Conservation (phyloP, 805 yeast species). For the Lipomyces starkeyi region DNA sequence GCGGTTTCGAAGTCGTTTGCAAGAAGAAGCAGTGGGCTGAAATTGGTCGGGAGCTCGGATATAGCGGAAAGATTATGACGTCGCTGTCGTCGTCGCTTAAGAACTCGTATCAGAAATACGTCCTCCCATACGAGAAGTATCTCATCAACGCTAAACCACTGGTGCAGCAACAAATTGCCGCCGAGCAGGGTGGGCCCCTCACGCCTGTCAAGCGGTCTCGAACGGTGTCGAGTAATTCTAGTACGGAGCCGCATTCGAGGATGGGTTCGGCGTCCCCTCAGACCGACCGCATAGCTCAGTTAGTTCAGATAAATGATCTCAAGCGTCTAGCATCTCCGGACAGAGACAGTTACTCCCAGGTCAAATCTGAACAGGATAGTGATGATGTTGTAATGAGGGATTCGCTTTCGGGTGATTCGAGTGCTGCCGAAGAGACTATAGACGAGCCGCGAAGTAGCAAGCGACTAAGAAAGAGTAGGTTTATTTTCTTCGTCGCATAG, state of each 20-base stretch:
- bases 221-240: slow-evolving; percentile 26
- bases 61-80: slow-evolving; percentile 71
- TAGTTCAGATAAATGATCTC: neutral
- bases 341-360: neutral
- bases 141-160: slow-evolving; percentile 36
- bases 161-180: slow-evolving; percentile 34
- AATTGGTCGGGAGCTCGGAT: slow-evolving; percentile 80
- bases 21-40: slow-evolving; percentile 68
- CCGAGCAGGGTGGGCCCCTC: slow-evolving; percentile 34
- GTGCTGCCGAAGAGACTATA: neutral
- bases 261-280: slow-evolving; percentile 5
- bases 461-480: slow-evolving; percentile 5
- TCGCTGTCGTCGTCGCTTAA: slow-evolving; percentile 72
- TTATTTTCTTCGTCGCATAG: neutral
- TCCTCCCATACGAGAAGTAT: slow-evolving; percentile 44
- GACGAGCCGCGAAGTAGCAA: slow-evolving; percentile 24
- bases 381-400: neutral
- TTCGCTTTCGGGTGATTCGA: neutral
- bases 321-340: neutral
- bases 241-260: slow-evolving; percentile 11
- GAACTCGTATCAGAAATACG: slow-evolving; percentile 49
- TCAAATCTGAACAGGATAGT: slow-evolving; percentile 3
- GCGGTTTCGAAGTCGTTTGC: slow-evolving; percentile 43
- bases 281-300: neutral
- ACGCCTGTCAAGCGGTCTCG: slow-evolving; percentile 31